Evolutionary conservation across 768 basidiomycete species (phyloP).

Genomic region (Psilocybe azurescens): DNA sequence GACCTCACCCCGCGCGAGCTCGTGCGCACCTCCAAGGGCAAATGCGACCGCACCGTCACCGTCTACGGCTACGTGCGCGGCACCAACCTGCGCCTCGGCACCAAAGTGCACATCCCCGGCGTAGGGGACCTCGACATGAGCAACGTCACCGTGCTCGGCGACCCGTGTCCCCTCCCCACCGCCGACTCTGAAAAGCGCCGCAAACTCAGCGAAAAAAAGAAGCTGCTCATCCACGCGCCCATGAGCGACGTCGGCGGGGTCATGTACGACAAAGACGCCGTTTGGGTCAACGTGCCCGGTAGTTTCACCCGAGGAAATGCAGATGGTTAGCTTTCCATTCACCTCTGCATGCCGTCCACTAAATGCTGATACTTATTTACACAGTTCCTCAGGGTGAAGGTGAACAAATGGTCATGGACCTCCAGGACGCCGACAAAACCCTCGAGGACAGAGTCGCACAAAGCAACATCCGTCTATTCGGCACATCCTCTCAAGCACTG

Average conservation of each 20-base stretch:
- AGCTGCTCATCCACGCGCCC: slow-evolving; percentile 90
- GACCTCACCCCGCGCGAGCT: slow-evolving; percentile 91
- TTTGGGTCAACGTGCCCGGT: slow-evolving; percentile 97
- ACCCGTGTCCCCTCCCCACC: slow-evolving; percentile 95
- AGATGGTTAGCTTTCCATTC: slow-evolving; percentile 50
- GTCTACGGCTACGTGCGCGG: slow-evolving; percentile 96
- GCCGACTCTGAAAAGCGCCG: slow-evolving; percentile 89
- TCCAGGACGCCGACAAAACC: slow-evolving; percentile 85
- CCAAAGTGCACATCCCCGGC: slow-evolving; percentile 91
- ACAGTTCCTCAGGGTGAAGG: slow-evolving; percentile 88
- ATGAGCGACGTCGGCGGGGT: slow-evolving; percentile 99
- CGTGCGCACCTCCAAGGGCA: slow-evolving; percentile 78
- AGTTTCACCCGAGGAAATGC: slow-evolving; percentile 84
- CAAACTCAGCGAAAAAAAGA: slow-evolving; percentile 95
- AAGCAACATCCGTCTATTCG: slow-evolving; percentile 85
- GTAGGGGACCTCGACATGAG: slow-evolving; percentile 88
- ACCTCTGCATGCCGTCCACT: slow-evolving; percentile 31
- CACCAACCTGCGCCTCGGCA: slow-evolving; percentile 77
- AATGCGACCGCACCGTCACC: slow-evolving; percentile 92
- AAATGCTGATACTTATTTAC: slow-evolving; percentile 46
- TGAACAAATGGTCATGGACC: slow-evolving; percentile 96
- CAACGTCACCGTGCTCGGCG: slow-evolving; percentile 76
- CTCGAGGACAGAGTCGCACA: slow-evolving; percentile 83
- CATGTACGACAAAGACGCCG: slow-evolving; percentile 97
- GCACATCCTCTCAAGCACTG: slow-evolving; percentile 77